Base-by-base conservation (phyloP, 805 yeast species). In the Yarrowia hollandica region DNA sequence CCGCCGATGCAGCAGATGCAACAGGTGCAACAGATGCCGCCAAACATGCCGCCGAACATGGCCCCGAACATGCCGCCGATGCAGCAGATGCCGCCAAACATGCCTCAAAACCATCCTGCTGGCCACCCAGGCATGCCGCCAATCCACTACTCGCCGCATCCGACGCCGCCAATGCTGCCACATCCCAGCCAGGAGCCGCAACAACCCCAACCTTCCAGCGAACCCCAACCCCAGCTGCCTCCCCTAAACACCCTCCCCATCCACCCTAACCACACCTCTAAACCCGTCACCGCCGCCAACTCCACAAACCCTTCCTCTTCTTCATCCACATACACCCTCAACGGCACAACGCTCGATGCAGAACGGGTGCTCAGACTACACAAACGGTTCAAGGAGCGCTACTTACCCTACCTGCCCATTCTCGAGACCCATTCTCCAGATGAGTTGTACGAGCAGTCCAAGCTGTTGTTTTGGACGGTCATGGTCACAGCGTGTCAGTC, bases 381-480 rank as follows among this genome's bases (percentile, higher is more conserved):
- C 70, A 77, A 78, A 42, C 74, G 83, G 22, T 91, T 91, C 68
- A 78, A 87, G 62, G 71, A 72, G 6, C 80, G 84, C 60, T 85
- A 84, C 66, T 74, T 88, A 21, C 95, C 96, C 0, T 86, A 79
- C 65, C 75, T 90, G 65, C 97, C 97, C 1, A 87, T 91, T 11
- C 75, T 91, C 68, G 79, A 83, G 25, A 83, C 95, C 0, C 75
- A 78, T 41, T 78, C 82, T 44, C 91, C 95, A 2, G 78, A 84
- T 0, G 94, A 88, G 68, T 78, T 91, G 18, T 89, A 88, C 70
- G 79, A 86, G 15, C 94, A 88, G 67, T 88, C 96, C 0, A 92
- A 88, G 67, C 75, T 90, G 19, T 75, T 91, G 55, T 91, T 91
- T 68, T 91, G 97, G 97, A 81, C 96, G 0, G 92, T 90, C 2